These are phyloP conservation scores for Diphasiastrum complanatum DNA, from an alignment of 83 land plant genomes.

Conservation along the genomic window DNA sequence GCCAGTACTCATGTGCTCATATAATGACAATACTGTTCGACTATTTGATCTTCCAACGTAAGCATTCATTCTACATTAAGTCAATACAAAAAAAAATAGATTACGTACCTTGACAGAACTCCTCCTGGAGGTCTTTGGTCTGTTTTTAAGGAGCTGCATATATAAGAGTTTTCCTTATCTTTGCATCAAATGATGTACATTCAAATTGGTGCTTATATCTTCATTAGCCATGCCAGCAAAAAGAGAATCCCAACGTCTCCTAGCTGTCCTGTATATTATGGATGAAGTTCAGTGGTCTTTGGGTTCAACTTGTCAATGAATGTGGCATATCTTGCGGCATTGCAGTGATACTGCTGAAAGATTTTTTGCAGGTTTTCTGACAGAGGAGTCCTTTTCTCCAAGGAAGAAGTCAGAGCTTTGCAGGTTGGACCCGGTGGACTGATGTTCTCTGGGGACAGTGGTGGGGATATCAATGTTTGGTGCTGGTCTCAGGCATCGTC, in stretches of 20 bases:
- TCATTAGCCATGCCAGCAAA: too few relatives aligned
- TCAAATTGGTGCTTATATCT: too few relatives aligned
- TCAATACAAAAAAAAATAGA: background rate
- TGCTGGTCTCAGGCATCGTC: constrained; percentile 36
- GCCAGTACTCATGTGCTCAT: constrained; percentile 24
- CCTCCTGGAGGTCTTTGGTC: too few relatives aligned
- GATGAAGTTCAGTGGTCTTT: too few relatives aligned
- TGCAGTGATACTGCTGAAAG: too few relatives aligned
- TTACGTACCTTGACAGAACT: background rate
- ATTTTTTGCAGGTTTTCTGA: constrained; percentile 48
- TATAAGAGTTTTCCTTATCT: too few relatives aligned
- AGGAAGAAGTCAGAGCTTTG: constrained; percentile 53
- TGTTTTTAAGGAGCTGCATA: too few relatives aligned
- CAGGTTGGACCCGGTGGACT: constrained; percentile 64
- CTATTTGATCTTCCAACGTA: constrained; percentile 33
- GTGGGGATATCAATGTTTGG: constrained; percentile 74
- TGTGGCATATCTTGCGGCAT: too few relatives aligned
- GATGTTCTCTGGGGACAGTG: constrained; percentile 70
- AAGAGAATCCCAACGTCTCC: too few relatives aligned
- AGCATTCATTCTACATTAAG: background rate
- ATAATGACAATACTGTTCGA: constrained; percentile 32
- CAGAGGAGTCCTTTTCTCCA: constrained; percentile 54
- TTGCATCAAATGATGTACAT: too few relatives aligned
- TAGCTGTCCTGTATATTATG: too few relatives aligned
- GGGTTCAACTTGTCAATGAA: too few relatives aligned